Conservation (phyloP, 305 asterid genomes). For the Ajuga reptans region DNA sequence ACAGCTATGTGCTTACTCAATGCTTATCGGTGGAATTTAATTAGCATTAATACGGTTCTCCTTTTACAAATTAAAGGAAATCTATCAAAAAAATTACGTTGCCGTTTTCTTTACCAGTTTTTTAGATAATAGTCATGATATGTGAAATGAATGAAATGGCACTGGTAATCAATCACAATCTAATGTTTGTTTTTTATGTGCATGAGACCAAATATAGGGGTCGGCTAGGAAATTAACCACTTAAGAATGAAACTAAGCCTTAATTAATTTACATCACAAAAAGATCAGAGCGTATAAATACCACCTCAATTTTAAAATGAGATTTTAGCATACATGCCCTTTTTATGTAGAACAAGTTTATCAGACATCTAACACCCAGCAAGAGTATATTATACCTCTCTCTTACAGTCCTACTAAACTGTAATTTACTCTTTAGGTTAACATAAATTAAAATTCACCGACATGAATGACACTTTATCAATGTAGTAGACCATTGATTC, state of each 20-base stretch:
- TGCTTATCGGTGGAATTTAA: not conserved
- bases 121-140: not conserved
- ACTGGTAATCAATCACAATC: not conserved
- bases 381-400: not conserved
- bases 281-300: not conserved
- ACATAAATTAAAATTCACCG: not conserved
- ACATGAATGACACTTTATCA: not conserved
- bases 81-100: not conserved
- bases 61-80: not conserved
- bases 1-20: constrained; percentile 17
- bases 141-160: not conserved
- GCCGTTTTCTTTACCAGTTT: not conserved
- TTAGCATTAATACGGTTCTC: not conserved
- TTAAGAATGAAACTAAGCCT: not conserved
- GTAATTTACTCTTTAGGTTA: not conserved
- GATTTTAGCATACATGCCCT: not conserved
- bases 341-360: not conserved
- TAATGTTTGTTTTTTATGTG: not conserved
- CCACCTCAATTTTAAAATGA: not conserved
- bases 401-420: not conserved
- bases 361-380: not conserved
- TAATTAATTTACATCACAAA: not conserved
- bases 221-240: not conserved
- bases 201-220: not conserved
- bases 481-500: not conserved